These are phyloP conservation scores for Vaccinium myrtillus DNA, from an alignment of 148 eudicot species.

Conservation along the genomic window DNA sequence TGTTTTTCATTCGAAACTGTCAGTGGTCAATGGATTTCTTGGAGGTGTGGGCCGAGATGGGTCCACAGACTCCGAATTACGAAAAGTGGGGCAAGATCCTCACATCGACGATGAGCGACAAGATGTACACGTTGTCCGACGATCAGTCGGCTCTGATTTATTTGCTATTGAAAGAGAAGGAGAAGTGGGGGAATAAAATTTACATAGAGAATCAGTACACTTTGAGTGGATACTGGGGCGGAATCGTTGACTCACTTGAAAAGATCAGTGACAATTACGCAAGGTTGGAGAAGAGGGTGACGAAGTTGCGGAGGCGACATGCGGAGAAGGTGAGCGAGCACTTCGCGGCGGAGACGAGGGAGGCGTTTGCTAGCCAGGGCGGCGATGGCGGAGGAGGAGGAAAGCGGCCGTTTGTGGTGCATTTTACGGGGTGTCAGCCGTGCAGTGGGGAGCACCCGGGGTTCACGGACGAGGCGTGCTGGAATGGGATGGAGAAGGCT, in stretches of 20 bases:
- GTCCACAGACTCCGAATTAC: conserved; percentile 59
- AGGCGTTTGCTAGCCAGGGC: conserved; percentile 9
- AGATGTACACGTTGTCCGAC: conserved; percentile 51
- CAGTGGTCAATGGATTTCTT: conserved; percentile 78
- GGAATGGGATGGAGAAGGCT: not conserved
- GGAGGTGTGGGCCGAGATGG: conserved; percentile 62
- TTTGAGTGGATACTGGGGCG: conserved; percentile 62
- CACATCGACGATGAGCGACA: conserved; percentile 40
- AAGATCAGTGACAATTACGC: conserved; percentile 17
- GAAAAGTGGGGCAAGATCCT: conserved; percentile 54
- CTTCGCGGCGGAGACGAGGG: conserved; percentile 27
- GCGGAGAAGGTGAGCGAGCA: conserved; percentile 54
- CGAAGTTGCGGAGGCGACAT: conserved; percentile 36
- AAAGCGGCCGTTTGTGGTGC: not conserved
- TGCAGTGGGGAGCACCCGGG: not conserved
- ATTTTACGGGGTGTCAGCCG: not conserved
- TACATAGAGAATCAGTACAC: conserved; percentile 44
- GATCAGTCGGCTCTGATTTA: conserved; percentile 73
- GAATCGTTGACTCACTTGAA: conserved; percentile 39
- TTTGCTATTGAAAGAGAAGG: conserved; percentile 44
- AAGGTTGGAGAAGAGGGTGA: conserved; percentile 30
- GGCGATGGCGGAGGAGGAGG: conserved; percentile 1
- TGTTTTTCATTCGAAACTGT: conserved; percentile 18
- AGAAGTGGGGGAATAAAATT: conserved; percentile 53
- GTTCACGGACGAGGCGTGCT: not conserved